A percentile compares a stretch with the other conserved stretches of the same genome.
Evolutionary conservation across 768 basidiomycete species (phyloP).

Genomic region (Agaricus subrufescens): DNA sequence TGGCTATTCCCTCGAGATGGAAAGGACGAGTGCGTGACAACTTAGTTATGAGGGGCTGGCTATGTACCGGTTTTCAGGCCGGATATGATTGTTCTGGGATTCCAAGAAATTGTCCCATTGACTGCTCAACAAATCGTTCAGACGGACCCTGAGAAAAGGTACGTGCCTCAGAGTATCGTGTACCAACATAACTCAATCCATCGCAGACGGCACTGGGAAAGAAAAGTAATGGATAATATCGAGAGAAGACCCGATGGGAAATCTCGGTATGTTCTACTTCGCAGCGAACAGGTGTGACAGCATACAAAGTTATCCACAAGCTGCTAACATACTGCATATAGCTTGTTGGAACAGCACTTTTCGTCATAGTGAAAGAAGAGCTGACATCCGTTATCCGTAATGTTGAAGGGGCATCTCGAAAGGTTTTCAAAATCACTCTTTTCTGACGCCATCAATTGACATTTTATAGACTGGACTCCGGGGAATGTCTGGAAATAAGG

Average conservation of each 20-base stretch:
- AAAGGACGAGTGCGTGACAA: constrained; percentile 30
- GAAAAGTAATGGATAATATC: constrained; percentile 72
- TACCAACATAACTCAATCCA: not conserved
- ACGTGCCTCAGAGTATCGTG: constrained; percentile 10
- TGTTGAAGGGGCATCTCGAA: constrained; percentile 89
- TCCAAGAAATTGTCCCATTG: constrained; percentile 96
- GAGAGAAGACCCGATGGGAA: constrained; percentile 64
- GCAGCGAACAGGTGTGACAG: constrained; percentile 80
- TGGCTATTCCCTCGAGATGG: constrained; percentile 88
- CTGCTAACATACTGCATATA: constrained; percentile 25
- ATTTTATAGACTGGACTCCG: constrained; percentile 69
- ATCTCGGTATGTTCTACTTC: constrained; percentile 74
- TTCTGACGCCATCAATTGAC: not conserved
- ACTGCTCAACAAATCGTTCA: constrained; percentile 98
- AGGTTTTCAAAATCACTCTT: constrained; percentile 41
- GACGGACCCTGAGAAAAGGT: constrained; percentile 92
- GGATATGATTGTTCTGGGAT: constrained; percentile 86
- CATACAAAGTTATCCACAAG: not conserved
- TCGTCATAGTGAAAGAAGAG: constrained; percentile 78
- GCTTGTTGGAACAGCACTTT: constrained; percentile 92
- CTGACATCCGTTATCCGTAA: constrained; percentile 78
- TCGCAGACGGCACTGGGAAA: constrained; percentile 81
- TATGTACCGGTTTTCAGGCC: constrained; percentile 42
- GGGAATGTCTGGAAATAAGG: constrained; percentile 97
- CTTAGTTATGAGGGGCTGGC: constrained; percentile 13